Conservation (phyloP, 768 basidiomycete species). For the Lactarius deliciosus region DNA sequence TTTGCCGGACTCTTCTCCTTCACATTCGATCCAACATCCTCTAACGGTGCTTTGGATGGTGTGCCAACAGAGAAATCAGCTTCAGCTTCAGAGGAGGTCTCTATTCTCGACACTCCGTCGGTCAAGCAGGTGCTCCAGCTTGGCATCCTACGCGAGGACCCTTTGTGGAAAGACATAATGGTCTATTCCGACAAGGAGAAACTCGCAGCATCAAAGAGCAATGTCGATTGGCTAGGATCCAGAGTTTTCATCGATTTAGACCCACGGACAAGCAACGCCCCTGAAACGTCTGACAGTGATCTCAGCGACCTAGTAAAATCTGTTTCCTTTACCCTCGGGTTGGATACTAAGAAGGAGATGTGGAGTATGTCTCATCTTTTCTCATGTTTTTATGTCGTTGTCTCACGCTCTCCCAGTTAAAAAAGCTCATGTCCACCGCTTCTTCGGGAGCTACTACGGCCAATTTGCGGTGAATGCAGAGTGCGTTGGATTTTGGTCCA, state of each 20-base stretch:
- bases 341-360: constrained; percentile 23
- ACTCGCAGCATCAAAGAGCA: neutral
- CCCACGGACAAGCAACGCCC: neutral
- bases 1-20: constrained; percentile 30
- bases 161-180: constrained; percentile 14
- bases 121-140: constrained; percentile 28
- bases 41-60: neutral
- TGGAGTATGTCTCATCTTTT: constrained; percentile 19
- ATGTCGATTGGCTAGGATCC: constrained; percentile 22
- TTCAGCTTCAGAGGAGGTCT: neutral
- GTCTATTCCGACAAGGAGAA: constrained; percentile 11
- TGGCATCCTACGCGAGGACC: constrained; percentile 18
- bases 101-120: constrained; percentile 9
- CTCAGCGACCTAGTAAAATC: constrained; percentile 19
- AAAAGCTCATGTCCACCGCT: constrained; percentile 24
- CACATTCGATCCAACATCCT: constrained; percentile 18
- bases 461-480: constrained; percentile 24
- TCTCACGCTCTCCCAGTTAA: constrained; percentile 14
- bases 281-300: neutral
- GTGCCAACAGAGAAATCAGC: neutral
- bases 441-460: constrained; percentile 19
- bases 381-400: neutral
- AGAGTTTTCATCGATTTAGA: constrained; percentile 26
- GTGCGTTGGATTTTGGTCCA: constrained; percentile 27
- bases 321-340: constrained; percentile 16